Percentiles rank a stretch among this genome's conserved stretches.
phyloP scores from a whole-genome alignment of 2,329 filamentous ascomycete genomes.

The Paecilomyces niveus region DNA sequence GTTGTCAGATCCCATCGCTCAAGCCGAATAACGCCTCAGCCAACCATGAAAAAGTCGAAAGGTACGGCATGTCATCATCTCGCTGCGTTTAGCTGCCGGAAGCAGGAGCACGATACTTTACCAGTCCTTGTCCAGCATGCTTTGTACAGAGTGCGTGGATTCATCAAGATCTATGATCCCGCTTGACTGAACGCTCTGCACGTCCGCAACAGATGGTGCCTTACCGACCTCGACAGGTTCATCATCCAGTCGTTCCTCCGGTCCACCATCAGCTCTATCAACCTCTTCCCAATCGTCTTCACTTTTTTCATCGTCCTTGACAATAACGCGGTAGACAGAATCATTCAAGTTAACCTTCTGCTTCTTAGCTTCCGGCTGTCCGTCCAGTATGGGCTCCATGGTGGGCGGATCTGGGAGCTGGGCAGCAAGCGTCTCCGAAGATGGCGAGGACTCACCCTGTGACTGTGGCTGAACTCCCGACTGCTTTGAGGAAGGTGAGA shows the following conservation, averaged over 20 bases:
- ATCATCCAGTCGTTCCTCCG: constrained; percentile 21
- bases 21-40: not conserved
- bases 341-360: constrained; percentile 29
- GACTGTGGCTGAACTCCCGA: constrained; percentile 8
- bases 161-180: constrained; percentile 19
- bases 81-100: not conserved
- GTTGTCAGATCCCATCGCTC: not conserved
- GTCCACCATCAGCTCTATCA: constrained; percentile 18
- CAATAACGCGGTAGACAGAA: constrained; percentile 2
- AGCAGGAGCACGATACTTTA: constrained; percentile 1
- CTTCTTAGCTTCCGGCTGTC: constrained; percentile 41
- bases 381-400: constrained; percentile 37
- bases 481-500: constrained; percentile 9
- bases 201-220: constrained; percentile 22
- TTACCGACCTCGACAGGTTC: constrained; percentile 26
- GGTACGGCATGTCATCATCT: not conserved
- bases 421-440: constrained; percentile 27
- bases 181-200: constrained; percentile 29
- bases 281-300: constrained; percentile 37
- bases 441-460: constrained; percentile 19
- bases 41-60: not conserved
- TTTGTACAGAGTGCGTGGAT: constrained; percentile 12
- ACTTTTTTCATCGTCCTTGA: constrained; percentile 17
- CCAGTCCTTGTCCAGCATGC: constrained; percentile 15
- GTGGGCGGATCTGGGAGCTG: constrained; percentile 44